Evolutionary conservation across 805 yeast genomes (phyloP).

Genomic region (Suhomyces vadensis): DNA sequence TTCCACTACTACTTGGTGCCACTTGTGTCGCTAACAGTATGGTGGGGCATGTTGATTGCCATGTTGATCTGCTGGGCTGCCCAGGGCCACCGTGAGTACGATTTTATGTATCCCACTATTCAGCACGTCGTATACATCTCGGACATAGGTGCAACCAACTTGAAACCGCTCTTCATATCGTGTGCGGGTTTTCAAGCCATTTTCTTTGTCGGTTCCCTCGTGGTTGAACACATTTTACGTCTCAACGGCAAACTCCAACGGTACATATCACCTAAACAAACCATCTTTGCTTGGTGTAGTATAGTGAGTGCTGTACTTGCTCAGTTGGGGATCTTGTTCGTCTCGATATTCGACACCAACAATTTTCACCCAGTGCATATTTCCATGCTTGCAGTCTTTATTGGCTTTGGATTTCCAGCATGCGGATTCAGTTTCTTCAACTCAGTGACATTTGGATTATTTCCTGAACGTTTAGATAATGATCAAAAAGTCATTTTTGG

Average conservation of each 20-base stretch:
- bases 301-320: slow-evolving; percentile 54
- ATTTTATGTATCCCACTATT: slow-evolving; percentile 44
- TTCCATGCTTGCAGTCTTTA: slow-evolving; percentile 72
- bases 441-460: slow-evolving; percentile 40
- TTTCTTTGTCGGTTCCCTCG: slow-evolving; percentile 62
- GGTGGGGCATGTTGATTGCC: slow-evolving; percentile 93
- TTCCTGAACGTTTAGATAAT: slow-evolving; percentile 35
- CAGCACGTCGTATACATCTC: slow-evolving; percentile 71
- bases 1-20: slow-evolving; percentile 61
- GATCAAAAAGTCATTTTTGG: slow-evolving; percentile 44
- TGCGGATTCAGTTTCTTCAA: slow-evolving; percentile 39
- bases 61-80: slow-evolving; percentile 75
- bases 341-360: slow-evolving; percentile 70
- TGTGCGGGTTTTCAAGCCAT: slow-evolving; percentile 79
- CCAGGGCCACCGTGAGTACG: slow-evolving; percentile 75
- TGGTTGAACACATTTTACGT: slow-evolving; percentile 64
- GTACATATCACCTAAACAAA: slow-evolving; percentile 45
- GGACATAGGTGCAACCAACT: slow-evolving; percentile 83
- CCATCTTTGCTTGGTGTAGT: slow-evolving; percentile 42
- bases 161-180: slow-evolving; percentile 80
- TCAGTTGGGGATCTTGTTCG: slow-evolving; percentile 71
- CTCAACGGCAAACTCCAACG: slow-evolving; percentile 55
- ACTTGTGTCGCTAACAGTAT: slow-evolving; percentile 60
- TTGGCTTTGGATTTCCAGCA: slow-evolving; percentile 60
- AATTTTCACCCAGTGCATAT: slow-evolving; percentile 58